Conservation (phyloP, 2,329 filamentous ascomycete genomes). For the Fonsecaea multimorphosa region DNA sequence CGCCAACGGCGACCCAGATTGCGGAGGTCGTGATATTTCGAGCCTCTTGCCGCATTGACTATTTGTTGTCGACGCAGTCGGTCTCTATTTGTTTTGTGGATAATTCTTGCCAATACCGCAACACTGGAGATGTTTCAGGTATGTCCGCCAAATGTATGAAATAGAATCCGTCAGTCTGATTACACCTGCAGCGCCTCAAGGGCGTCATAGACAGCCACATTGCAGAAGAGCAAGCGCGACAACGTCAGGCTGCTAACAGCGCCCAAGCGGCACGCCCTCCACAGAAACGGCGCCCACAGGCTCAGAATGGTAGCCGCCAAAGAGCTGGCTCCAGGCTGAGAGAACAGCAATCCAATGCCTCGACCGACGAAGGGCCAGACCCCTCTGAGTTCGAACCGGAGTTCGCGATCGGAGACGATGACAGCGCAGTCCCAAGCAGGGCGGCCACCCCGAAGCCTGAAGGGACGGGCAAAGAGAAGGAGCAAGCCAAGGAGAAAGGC, state of each 20-base stretch:
- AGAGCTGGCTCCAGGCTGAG: slow-evolving; percentile 42
- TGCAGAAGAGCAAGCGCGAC: slow-evolving; percentile 87
- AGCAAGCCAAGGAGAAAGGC: slow-evolving; percentile 36
- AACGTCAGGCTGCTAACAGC: slow-evolving; percentile 56
- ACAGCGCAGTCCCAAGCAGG: slow-evolving; percentile 63
- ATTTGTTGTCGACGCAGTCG: background rate
- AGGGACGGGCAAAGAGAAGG: slow-evolving; percentile 44
- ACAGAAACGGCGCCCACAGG: slow-evolving; percentile 43
- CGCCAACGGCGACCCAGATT: slow-evolving; percentile 13
- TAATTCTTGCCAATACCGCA: slow-evolving; percentile 24
- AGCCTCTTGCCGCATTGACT: background rate
- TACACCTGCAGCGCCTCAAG: slow-evolving; percentile 69
- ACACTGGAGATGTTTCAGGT: slow-evolving; percentile 41
- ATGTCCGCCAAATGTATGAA: background rate
- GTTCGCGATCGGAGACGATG: slow-evolving; percentile 85
- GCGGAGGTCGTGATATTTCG: slow-evolving; percentile 21
- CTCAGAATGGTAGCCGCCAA: slow-evolving; percentile 42
- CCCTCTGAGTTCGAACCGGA: slow-evolving; percentile 86
- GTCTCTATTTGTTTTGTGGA: background rate
- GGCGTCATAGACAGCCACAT: slow-evolving; percentile 86
- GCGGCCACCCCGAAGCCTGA: slow-evolving; percentile 64
- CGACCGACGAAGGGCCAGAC: slow-evolving; percentile 69
- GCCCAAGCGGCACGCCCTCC: slow-evolving; percentile 54
- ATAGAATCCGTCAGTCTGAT: slow-evolving; percentile 2
- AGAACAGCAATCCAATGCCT: slow-evolving; percentile 49